These are phyloP conservation scores for Solanum appendiculatum DNA, from an alignment of 257 asterid species.

Conservation along the genomic window DNA sequence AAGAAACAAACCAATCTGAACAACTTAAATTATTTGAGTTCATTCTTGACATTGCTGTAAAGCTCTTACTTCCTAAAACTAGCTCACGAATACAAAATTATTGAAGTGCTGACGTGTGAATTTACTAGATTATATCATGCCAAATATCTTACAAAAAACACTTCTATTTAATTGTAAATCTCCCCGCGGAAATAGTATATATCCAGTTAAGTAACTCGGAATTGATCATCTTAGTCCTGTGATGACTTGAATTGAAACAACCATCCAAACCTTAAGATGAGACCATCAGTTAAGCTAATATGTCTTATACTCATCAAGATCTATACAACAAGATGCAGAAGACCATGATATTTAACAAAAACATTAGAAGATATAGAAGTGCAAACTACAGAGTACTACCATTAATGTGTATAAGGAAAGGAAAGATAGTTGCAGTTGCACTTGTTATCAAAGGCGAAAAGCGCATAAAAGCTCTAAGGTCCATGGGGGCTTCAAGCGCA, in stretches of 20 bases:
- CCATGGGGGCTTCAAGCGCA: too few relatives aligned
- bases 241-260: background rate
- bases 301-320: background rate
- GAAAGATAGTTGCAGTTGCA: background rate
- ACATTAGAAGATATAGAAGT: background rate
- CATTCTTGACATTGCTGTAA: background rate
- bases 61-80: background rate
- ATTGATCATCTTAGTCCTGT: background rate
- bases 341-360: background rate
- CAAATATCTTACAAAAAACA: background rate
- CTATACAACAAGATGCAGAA: background rate
- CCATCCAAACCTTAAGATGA: background rate
- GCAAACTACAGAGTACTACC: background rate
- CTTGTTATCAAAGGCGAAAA: too few relatives aligned
- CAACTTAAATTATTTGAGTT: background rate
- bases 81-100: background rate
- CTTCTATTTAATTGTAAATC: background rate
- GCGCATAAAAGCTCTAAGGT: too few relatives aligned
- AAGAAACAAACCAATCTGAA: background rate
- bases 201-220: background rate
- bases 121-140: background rate
- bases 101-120: background rate
- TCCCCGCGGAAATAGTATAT: background rate
- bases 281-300: background rate
- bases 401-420: background rate